Percentiles rank a stretch among this genome's conserved stretches.
Evolutionary conservation across 345 rosid species (phyloP).

Genomic region (Eucalyptus coolabah): DNA sequence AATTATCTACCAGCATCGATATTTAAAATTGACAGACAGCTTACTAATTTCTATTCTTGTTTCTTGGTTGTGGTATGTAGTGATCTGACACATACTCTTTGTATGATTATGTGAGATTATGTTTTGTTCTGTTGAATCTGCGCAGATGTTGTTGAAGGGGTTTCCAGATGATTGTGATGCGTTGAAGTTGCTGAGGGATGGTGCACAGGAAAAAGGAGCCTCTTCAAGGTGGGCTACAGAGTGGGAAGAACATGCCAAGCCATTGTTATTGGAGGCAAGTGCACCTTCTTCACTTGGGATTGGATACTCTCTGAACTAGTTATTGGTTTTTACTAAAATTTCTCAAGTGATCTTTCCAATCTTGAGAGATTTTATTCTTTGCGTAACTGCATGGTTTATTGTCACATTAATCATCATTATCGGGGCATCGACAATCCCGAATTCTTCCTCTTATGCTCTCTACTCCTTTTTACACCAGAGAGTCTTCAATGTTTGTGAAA

Average conservation of each 20-base stretch:
- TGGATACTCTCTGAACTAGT: not conserved
- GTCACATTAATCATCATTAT: not conserved
- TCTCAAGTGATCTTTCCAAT: not conserved
- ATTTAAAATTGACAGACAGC: not conserved
- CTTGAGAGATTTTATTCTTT: not conserved
- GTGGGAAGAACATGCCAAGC: constrained; percentile 92
- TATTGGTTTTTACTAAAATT: not conserved
- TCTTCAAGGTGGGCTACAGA: constrained; percentile 74
- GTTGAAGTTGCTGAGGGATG: constrained; percentile 45
- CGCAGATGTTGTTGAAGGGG: constrained; percentile 76
- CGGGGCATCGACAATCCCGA: fast-evolving
- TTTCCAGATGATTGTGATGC: constrained; percentile 62
- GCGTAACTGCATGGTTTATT: not conserved
- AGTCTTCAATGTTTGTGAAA: not conserved
- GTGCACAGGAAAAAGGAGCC: constrained; percentile 56
- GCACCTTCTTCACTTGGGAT: not conserved
- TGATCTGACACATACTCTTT: not conserved
- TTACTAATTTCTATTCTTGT: not conserved
- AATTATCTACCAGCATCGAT: not conserved
- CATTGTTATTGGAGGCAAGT: constrained; percentile 44
- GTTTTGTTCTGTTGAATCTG: not conserved
- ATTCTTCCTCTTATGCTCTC: not conserved
- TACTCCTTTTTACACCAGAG: not conserved
- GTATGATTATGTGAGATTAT: not conserved
- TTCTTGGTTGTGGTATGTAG: not conserved